phyloP scores from a whole-genome alignment of 2,329 filamentous ascomycete species.

The Pyrenochaeta sp. region DNA sequence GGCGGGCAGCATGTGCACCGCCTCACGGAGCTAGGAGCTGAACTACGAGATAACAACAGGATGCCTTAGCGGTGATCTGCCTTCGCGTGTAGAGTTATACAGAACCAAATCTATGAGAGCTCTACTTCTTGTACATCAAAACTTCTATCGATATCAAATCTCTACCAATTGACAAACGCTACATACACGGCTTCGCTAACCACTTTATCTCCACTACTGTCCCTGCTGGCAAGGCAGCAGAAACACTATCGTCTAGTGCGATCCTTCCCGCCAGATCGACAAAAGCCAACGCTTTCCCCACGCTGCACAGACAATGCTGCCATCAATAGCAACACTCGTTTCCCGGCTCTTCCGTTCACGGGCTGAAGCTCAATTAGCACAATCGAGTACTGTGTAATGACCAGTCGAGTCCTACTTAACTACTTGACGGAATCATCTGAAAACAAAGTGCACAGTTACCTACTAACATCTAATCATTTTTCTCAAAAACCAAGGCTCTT shows the following conservation, averaged over 20 bases:
- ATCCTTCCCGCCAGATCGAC: neutral
- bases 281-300: neutral
- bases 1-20: conserved; percentile 5
- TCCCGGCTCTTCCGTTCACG: neutral
- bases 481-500: too few relatives aligned
- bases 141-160: neutral
- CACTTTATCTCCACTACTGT: too few relatives aligned
- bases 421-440: too few relatives aligned
- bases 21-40: conserved; percentile 4
- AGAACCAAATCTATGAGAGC: neutral
- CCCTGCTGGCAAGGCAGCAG: neutral
- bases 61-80: too few relatives aligned
- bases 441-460: too few relatives aligned
- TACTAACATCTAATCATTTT: too few relatives aligned
- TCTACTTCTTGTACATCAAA: neutral
- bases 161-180: neutral
- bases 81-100: neutral
- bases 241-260: neutral
- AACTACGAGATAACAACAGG: too few relatives aligned
- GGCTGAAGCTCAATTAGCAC: neutral
- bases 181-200: too few relatives aligned
- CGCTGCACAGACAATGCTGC: neutral
- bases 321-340: neutral
- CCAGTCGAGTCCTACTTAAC: too few relatives aligned
- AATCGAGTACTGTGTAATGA: too few relatives aligned